Conservation (phyloP, 805 yeast species). For the Cyberlindnera mycetangii region DNA sequence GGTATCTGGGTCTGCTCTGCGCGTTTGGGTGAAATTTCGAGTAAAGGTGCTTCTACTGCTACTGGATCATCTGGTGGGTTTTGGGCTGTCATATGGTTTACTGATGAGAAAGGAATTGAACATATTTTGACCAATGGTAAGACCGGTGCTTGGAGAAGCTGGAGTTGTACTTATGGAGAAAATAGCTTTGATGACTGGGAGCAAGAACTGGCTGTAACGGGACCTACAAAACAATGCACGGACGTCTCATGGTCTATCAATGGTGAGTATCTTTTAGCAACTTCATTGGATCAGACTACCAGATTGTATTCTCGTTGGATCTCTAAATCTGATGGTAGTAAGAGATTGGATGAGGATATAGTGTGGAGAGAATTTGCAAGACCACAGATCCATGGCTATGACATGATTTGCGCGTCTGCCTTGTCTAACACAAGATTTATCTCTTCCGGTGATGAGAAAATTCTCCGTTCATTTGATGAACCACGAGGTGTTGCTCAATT, state of each 20-base stretch:
- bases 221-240: constrained; percentile 70
- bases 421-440: constrained; percentile 64
- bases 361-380: constrained; percentile 92
- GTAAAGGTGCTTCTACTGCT: constrained; percentile 97
- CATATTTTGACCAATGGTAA: constrained; percentile 79
- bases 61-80: constrained; percentile 89
- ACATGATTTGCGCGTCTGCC: constrained; percentile 78
- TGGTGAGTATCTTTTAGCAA: constrained; percentile 67
- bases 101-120: constrained; percentile 34
- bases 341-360: constrained; percentile 20
- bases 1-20: constrained; percentile 87
- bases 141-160: constrained; percentile 89
- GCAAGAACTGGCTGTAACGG: constrained; percentile 61
- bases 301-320: constrained; percentile 72
- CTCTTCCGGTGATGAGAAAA: constrained; percentile 96
- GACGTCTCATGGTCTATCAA: constrained; percentile 72
- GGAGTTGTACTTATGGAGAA: constrained; percentile 40
- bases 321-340: constrained; percentile 29
- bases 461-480: constrained; percentile 82
- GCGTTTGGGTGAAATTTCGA: constrained; percentile 87
- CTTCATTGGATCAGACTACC: constrained; percentile 93
- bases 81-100: constrained; percentile 71
- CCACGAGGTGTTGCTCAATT: constrained; percentile 74
- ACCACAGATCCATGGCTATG: constrained; percentile 98
- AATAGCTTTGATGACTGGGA: constrained; percentile 35